Base-by-base conservation (phyloP, 2,329 filamentous ascomycete species). In the Ophiostoma sp. region DNA sequence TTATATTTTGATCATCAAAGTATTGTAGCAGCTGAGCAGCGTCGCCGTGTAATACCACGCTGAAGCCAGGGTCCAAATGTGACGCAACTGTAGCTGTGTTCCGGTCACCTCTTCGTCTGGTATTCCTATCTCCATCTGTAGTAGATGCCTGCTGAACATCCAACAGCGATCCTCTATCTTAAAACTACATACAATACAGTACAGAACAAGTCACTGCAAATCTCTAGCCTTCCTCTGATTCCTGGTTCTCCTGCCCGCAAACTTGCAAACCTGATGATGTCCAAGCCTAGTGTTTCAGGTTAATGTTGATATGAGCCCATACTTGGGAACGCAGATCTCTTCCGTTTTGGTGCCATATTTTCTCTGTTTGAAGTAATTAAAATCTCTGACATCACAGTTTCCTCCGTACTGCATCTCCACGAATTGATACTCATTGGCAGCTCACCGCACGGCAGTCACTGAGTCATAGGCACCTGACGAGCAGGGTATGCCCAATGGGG, bases 401-500 rank as follows among this genome's bases (percentile, higher is more conserved):
- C n/a, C 44, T 17, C 20, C 15, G 44, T n/a, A 48, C 6, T 48
- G 23, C 13, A 57, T 31, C n/a, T 57, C n/a, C 20, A 31, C 52
- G 52, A 10, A 41, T 15, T 13, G 8, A 4, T 4, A 27, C n/a
- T 27, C 35, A 66, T 66, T 66, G 64, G 64, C 64, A 36, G 31
- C 31, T 64, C 64, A 66, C 64, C 36, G n/a, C n/a, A 48, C 48
- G 15, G n/a, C 15, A n/a, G 20, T 54, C 48, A 20, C 6, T 6
- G 15, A 48, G n/a, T 0, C 4, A 57, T 31, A 17, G n/a, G 39
- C 65, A 67, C 65, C 36, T 67, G 65, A 67, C n/a, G 65, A 67
- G 39, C 65, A 67, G 65, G 36, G 65, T 33, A 67, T 67, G 65
- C 65, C 65, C 65, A 67, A 67, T 35, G 10, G 60, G 31, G 31